phyloP scores from a whole-genome alignment of 192 early-diverging fungal genomes.

The Chytriomyces confervae region DNA sequence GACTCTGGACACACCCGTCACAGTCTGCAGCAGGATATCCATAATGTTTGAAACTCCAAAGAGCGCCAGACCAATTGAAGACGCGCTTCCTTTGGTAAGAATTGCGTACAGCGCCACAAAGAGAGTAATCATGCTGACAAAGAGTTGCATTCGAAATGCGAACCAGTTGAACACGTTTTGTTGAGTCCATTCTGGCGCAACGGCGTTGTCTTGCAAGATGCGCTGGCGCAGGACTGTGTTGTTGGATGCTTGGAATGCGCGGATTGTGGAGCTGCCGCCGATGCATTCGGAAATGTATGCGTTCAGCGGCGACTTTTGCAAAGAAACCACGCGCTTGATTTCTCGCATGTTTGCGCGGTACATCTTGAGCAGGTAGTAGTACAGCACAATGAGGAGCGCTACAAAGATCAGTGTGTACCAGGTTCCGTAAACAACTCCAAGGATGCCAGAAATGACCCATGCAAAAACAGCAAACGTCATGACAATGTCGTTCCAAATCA shows the following conservation, averaged over 20 bases:
- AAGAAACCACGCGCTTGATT: conserved; percentile 74
- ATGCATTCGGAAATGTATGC: conserved; percentile 67
- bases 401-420: conserved; percentile 25
- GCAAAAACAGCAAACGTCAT: conserved; percentile 62
- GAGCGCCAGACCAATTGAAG: conserved; percentile 27
- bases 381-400: conserved; percentile 28
- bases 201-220: not conserved
- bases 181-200: conserved; percentile 19
- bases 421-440: not conserved
- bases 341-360: conserved; percentile 49
- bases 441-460: not conserved
- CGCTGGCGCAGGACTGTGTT: conserved; percentile 30
- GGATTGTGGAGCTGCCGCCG: conserved; percentile 70
- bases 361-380: conserved; percentile 40
- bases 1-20: not conserved
- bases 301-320: conserved; percentile 73
- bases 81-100: not conserved
- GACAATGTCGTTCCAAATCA: conserved; percentile 52
- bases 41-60: not conserved
- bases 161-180: conserved; percentile 28
- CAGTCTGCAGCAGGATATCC: not conserved
- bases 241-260: conserved; percentile 61
- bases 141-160: conserved; percentile 6
- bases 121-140: not conserved
- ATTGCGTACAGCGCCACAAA: conserved; percentile 10